phyloP scores from a whole-genome alignment of 2,329 filamentous ascomycete genomes.

The Venturia nashicola region DNA sequence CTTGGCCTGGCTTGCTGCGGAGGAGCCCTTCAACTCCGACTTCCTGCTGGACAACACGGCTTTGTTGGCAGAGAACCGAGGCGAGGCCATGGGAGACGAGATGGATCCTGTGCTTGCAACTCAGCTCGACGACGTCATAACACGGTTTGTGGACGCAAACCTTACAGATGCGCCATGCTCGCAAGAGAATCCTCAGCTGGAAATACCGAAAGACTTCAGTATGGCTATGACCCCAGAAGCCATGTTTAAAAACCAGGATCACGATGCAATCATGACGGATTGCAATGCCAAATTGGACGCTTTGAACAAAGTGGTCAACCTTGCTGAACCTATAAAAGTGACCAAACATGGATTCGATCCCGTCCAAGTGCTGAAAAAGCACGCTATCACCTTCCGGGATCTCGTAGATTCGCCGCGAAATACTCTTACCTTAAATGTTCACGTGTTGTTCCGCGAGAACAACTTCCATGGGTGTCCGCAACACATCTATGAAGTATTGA shows the following conservation, averaged over 20 bases:
- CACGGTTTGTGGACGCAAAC: neutral
- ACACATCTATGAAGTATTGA: constrained; percentile 25
- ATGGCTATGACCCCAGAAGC: constrained; percentile 5
- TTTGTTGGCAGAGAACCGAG: neutral
- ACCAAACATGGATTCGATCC: constrained; percentile 26
- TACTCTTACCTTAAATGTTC: constrained; percentile 24
- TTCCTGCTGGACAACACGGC: constrained; percentile 3
- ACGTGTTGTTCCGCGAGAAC: constrained; percentile 24
- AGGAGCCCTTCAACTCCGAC: constrained; percentile 5
- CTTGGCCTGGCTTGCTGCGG: constrained; percentile 4
- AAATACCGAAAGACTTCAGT: constrained; percentile 7
- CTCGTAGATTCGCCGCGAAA: constrained; percentile 14
- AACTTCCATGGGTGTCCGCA: constrained; percentile 28
- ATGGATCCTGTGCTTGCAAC: neutral
- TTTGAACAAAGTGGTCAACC: neutral
- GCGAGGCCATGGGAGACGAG: neutral
- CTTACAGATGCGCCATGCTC: neutral
- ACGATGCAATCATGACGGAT: constrained; percentile 4
- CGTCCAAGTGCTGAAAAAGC: constrained; percentile 25
- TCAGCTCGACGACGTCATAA: constrained; percentile 6
- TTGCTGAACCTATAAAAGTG: neutral
- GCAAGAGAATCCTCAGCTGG: neutral
- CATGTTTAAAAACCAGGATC: neutral
- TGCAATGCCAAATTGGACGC: neutral
- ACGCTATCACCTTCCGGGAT: constrained; percentile 23